Evolutionary conservation across 2,329 filamentous ascomycete species (phyloP), one percentile per base, ranked within the genome.

Genomic region (Remersonia thermophila): DNA sequence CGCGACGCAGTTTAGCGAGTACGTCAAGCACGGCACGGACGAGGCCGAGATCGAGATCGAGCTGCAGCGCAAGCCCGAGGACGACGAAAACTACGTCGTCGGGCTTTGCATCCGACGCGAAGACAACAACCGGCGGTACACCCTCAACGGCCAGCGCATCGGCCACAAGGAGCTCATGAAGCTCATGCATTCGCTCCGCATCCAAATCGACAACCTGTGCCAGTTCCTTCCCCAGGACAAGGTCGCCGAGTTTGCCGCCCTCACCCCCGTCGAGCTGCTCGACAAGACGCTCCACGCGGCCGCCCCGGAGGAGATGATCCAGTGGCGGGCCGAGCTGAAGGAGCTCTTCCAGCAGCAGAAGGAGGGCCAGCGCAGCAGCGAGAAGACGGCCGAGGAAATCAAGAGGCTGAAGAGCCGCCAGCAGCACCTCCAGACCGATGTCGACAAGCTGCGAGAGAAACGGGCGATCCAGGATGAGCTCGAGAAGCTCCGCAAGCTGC

Each of bases 131-230:
- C 77, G 78, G 23, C 71, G 73, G n/a, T 98, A 82, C 63, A 80
- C 69, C 53, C 56, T 96, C 23, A 80, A 95, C 53, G 78, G 77
- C 28, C 72, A 67, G 44, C 68, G 71, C 37, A 59, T 66, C 4
- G 67, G 67, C 1, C 72, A 77, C 43, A 80, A 78, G 50, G 66
- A 66, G 3, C 69, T 96, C 6, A 67, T 80, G 48, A 60, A 67
- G 8, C 62, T 94, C 33, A 81, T 80, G 42, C 71, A 66, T 40
- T 69, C 67, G 8, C 77, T 93, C 51, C 80, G 80, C 33, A 96
- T 98, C 35, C 91, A 98, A 57, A 84, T 96, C 45, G 91, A 98
- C 63, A 98, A 98, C 49, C 68, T 98, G 2, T 98, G 91, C 56
- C 91, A 98, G 55, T 98, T 98, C 50, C 63, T 98, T 30, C 91